Conservation (phyloP, 169 alveolate species). For the Hepatocystis sp. region DNA sequence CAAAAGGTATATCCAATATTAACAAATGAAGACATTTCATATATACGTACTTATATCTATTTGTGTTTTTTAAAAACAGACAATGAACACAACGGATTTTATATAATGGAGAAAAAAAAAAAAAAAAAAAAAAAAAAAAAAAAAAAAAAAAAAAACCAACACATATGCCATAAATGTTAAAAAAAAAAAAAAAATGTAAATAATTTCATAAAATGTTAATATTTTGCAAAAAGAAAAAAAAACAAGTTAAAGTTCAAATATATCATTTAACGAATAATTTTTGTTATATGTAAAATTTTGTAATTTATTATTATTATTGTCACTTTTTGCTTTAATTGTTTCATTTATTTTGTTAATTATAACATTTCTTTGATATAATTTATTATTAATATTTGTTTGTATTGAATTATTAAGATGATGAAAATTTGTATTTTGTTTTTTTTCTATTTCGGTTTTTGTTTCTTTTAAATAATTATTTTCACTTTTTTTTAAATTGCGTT, state of each 20-base stretch:
- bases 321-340: conserved; percentile 26
- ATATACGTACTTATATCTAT: too few species aligned
- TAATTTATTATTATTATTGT: conserved; percentile 4
- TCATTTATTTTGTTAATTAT: conserved; percentile 69
- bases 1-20: too few species aligned
- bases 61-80: too few species aligned
- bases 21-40: too few species aligned
- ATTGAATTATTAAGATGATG: conserved; percentile 3
- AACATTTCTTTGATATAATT: conserved; percentile 45
- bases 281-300: conserved; percentile 19
- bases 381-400: conserved; percentile 15
- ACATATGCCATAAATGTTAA: not conserved
- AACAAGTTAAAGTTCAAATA: conserved; percentile 44
- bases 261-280: conserved; percentile 45
- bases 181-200: not conserved
- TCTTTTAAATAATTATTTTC: conserved; percentile 5
- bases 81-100: not conserved
- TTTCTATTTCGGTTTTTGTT: not conserved
- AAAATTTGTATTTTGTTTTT: not conserved
- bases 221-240: not conserved
- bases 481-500: conserved; percentile 1
- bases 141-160: conserved; percentile 1
- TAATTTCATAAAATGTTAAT: not conserved
- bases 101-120: not conserved
- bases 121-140: not conserved